Base-by-base conservation (phyloP, 1,284 basidiomycete genomes). In the Moniliophthora roreri region DNA sequence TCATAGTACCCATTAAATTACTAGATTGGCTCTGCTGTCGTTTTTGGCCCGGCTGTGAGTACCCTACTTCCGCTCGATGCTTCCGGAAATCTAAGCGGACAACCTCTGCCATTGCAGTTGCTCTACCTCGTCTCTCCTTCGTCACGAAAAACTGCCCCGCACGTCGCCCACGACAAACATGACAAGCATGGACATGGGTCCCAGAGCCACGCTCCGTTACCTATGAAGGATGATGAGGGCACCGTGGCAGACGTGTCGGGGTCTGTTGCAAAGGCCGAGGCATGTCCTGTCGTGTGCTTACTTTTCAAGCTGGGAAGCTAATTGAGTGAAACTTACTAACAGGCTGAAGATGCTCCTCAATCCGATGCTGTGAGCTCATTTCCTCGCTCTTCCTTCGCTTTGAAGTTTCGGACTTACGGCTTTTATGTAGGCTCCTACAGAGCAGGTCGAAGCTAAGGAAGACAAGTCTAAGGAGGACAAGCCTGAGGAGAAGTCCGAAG, bases 101-200 rank as follows among this genome's bases (percentile, higher is more conserved):
- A 11, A 16, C 23, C 28, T 44, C 16, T n/a, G 39, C 21, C 18
- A 42, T 23, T 36, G n/a, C 51, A 76, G 72, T 66, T 75, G 52
- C 66, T 74, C 44, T 74, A 75, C 64, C 67, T 75, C 40, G 24
- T 72, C 38, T 75, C 73, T 7, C 74, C 73, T 8, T 68, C 70
- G 35, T 69, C 69, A 8, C 66, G 67, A 48, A 72, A 72, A 58
- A 60, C 40, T 34, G 55, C 52, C 28, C 53, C 61, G 24, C 64
- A 69, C 21, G 48, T 51, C 40, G 62, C 62, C n/a, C 70, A 73
- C 44, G 68, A 71, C 58, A 59, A 65, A 46, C 68, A 68, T 32
- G 68, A 70, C 23, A 62, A 60, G 52, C 66, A 67, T 48, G 53
- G 52, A 52, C 66, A 67, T 48, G 53, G 52, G 24, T 59, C 54